Percentiles rank a stretch among this genome's conserved stretches.
phyloP scores from a whole-genome alignment of 352 stramenopile genomes.

The Globisporangium sylvaticum region DNA sequence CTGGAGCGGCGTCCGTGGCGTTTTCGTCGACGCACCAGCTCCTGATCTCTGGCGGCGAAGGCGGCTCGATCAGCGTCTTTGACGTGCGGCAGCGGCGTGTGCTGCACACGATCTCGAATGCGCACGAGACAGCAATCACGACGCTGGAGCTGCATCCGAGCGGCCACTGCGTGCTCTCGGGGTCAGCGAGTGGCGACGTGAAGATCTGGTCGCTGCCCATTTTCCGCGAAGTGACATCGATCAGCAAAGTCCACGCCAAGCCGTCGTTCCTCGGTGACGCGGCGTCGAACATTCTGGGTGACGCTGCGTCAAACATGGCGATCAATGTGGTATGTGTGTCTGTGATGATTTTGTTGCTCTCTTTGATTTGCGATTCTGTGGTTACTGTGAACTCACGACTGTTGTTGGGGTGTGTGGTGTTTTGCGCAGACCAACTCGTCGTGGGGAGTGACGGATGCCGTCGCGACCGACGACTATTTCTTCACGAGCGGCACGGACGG shows the following conservation, averaged over 20 bases:
- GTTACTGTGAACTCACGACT: not conserved
- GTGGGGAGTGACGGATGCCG: conserved; percentile 78
- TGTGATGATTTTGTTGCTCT: not conserved
- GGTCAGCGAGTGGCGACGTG: conserved; percentile 76
- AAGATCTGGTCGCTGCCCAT: conserved; percentile 88
- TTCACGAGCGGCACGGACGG: conserved; percentile 83
- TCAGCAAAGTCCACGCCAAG: conserved; percentile 76
- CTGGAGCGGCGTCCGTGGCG: conserved; percentile 63
- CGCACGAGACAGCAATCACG: conserved; percentile 83
- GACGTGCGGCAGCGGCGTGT: conserved; percentile 85
- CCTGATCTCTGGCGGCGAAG: conserved; percentile 76
- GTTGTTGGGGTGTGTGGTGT: not conserved
- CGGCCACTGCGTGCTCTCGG: conserved; percentile 77
- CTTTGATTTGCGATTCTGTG: not conserved
- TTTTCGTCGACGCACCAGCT: conserved; percentile 82
- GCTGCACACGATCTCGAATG: conserved; percentile 78
- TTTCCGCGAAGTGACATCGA: conserved; percentile 72
- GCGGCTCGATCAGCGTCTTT: conserved; percentile 80
- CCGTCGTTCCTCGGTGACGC: conserved; percentile 76
- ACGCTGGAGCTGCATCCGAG: conserved; percentile 75
- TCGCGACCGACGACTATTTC: conserved; percentile 77
- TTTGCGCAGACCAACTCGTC: conserved; percentile 64
- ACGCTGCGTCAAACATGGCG: conserved; percentile 80
- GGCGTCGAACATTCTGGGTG: conserved; percentile 70
- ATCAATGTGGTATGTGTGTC: conserved; percentile 74